Percentiles rank a stretch among this genome's conserved stretches.
These are phyloP conservation scores for Maudiozyma serrabonitensis DNA, from an alignment of 805 yeast species.

Conservation along the genomic window DNA sequence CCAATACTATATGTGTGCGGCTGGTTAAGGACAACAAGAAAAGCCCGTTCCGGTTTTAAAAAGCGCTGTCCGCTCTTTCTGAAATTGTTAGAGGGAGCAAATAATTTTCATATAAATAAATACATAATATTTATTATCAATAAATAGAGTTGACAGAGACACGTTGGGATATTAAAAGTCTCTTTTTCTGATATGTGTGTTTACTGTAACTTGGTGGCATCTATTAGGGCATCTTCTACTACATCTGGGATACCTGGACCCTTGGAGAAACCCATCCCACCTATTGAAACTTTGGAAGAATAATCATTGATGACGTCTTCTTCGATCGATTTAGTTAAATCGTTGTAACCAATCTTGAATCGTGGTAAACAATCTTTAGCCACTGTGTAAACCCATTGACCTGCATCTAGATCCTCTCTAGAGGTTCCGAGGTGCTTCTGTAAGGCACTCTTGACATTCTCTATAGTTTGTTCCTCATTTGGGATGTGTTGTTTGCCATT, in stretches of 20 bases:
- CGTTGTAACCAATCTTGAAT: constrained; percentile 59
- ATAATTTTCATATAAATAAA: not conserved
- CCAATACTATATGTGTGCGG: too few relatives aligned
- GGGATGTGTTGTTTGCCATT: constrained; percentile 10
- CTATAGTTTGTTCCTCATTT: constrained; percentile 11
- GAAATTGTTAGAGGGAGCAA: too few relatives aligned
- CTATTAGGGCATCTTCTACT: constrained; percentile 50
- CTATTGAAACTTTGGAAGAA: constrained; percentile 40
- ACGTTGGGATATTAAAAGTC: too few relatives aligned
- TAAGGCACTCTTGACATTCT: constrained; percentile 32
- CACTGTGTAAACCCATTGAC: constrained; percentile 31
- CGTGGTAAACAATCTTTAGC: constrained; percentile 68
- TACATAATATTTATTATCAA: too few relatives aligned
- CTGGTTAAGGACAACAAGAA: too few relatives aligned
- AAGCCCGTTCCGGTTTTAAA: too few relatives aligned
- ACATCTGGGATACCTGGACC: constrained; percentile 91
- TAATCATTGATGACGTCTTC: constrained; percentile 29
- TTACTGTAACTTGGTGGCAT: constrained; percentile 32
- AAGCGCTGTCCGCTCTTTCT: too few relatives aligned
- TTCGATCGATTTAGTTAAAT: constrained; percentile 31
- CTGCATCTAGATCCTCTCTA: constrained; percentile 21
- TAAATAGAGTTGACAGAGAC: not conserved
- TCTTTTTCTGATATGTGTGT: not conserved
- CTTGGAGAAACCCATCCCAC: constrained; percentile 72
- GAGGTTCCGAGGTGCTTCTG: constrained; percentile 32